Base-by-base conservation (phyloP, 192 early-diverging fungal genomes). In the Podochytrium sp. region DNA sequence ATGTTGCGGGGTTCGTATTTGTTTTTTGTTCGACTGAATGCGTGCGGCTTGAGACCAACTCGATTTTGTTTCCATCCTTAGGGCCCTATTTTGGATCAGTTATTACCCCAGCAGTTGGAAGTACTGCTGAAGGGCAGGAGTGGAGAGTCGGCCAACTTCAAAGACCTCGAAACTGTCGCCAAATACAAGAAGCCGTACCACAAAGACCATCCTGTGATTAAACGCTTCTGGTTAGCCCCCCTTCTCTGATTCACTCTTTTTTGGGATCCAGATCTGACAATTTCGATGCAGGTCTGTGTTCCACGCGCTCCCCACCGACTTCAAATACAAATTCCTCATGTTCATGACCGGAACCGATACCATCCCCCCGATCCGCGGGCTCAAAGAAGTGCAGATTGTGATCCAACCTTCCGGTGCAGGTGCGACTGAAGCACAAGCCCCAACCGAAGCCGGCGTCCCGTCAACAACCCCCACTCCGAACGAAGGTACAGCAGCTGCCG, bases 331-430 rank as follows among this genome's bases (percentile, higher is more conserved):
- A 30, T 73, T 73, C 34, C 40, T 73, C 49, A 61, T 52, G 50
- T 73, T 73, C 29, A 65, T 73, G 57, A 73, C 71, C 12, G 71
- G 71, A 2, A 73, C 71, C 16, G 71, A 73, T 52, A 37, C 60
- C 14, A 65, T 73, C 25, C 71, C 71, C 25, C 57, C 71, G 18
- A 62, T 73, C 29, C 20, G 35, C 12, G 71, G 71, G 14, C 40
- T 73, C 5, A 61, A 65, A 50, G 71, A 65, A 51, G 37, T 73
- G 7, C 41, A 49, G 25, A 30, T 73, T 12, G 41, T 40, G 6
- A 73, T 73, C 38, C 71, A 73, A 73, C 57, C 71, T 5, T 38
- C 30, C 23, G 71, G 71, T 42, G 35, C 14, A 10, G 51, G 66
- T 30, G 63, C 40, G 4, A 29, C 55, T 1, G 60, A 62, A 62